Conservation (phyloP, 345 rosid species). For the Eucalyptus sp. region DNA sequence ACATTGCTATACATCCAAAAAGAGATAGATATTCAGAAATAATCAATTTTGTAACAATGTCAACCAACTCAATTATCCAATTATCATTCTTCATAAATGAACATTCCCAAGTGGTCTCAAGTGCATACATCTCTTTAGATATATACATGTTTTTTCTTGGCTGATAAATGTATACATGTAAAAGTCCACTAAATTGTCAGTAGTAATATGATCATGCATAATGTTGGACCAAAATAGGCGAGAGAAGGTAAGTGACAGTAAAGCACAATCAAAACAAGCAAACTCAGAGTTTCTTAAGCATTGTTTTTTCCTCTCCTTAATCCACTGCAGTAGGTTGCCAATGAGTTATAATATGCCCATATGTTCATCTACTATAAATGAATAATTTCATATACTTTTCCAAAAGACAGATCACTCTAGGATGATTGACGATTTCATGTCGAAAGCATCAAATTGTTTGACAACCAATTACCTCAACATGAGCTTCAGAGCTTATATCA, state of each 20-base stretch:
- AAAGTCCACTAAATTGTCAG: not conserved
- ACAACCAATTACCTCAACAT: constrained; percentile 48
- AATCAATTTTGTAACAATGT: not conserved
- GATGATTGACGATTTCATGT: not conserved
- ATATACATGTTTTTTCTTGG: not conserved
- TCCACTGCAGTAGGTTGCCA: not conserved
- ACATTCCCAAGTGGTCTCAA: not conserved
- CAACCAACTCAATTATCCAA: not conserved
- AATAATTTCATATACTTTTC: not conserved
- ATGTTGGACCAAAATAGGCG: not conserved
- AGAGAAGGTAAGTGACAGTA: not conserved
- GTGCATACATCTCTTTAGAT: not conserved
- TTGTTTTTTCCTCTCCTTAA: not conserved
- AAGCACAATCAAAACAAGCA: not conserved
- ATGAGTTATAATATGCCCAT: not conserved
- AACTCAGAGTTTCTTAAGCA: not conserved
- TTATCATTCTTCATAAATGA: not conserved
- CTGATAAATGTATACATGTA: not conserved
- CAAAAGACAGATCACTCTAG: not conserved
- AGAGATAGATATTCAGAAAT: not conserved
- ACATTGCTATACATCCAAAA: not conserved
- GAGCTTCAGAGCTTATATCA: constrained; percentile 97
- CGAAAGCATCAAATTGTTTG: not conserved
- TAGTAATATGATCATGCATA: not conserved
- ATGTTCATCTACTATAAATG: not conserved